Evolutionary conservation across 768 basidiomycete genomes (phyloP).

Genomic region (Mycena alexandri): DNA sequence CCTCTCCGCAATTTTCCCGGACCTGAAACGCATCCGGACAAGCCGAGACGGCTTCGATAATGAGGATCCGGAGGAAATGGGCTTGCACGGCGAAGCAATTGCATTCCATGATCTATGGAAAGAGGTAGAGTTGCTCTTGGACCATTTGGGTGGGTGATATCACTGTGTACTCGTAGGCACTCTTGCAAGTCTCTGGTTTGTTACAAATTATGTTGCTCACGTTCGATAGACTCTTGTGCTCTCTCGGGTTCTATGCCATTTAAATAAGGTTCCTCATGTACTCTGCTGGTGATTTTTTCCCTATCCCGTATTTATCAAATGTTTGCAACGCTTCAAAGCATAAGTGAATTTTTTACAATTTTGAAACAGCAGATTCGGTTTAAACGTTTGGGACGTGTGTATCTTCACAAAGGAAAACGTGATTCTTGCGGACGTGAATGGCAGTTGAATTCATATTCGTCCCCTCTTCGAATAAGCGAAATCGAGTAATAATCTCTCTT

Average conservation of each 20-base stretch:
- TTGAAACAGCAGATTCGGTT: too few relatives aligned
- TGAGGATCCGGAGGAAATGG: conserved; percentile 10
- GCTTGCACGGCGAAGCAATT: conserved; percentile 10
- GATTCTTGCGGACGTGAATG: too few relatives aligned
- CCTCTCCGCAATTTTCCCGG: conserved; percentile 20
- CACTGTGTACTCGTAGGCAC: conserved; percentile 1
- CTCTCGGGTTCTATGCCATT: conserved; percentile 11
- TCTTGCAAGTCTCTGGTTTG: conserved; percentile 18
- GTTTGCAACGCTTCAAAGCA: too few relatives aligned
- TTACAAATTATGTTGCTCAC: conserved; percentile 15
- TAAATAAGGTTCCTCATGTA: too few relatives aligned
- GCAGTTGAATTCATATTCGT: too few relatives aligned
- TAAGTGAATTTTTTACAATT: too few relatives aligned
- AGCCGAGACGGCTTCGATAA: conserved; percentile 11
- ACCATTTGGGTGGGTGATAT: conserved; percentile 8
- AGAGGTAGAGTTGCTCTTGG: conserved; percentile 25
- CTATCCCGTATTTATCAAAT: too few relatives aligned
- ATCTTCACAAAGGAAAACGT: too few relatives aligned
- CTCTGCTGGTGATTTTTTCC: too few relatives aligned
- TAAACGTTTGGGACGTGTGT: too few relatives aligned
- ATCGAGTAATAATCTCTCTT: too few relatives aligned
- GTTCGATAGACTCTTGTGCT: conserved; percentile 8
- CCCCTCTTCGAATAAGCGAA: too few relatives aligned
- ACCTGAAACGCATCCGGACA: conserved; percentile 9
- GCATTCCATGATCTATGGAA: conserved; percentile 18